phyloP scores from a whole-genome alignment of 345 rosid genomes.

The Eucalyptus camaldulensis region DNA sequence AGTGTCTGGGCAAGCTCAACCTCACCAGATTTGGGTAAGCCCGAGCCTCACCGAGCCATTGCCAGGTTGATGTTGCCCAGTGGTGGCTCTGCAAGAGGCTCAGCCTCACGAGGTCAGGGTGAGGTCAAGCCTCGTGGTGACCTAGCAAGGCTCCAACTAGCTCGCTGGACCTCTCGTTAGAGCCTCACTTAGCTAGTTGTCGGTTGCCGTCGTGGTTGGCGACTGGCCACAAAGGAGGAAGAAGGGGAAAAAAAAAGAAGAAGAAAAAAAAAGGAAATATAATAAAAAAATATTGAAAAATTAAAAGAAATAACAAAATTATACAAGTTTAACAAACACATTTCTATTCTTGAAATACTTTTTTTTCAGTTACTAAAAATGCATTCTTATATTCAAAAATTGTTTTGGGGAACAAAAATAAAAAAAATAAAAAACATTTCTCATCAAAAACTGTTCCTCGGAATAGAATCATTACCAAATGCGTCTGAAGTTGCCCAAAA shows the following conservation, averaged over 20 bases:
- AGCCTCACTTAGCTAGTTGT: rapidly evolving
- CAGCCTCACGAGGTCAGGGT: rapidly evolving
- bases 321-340: rapidly evolving
- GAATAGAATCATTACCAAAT: rapidly evolving
- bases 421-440: no score
- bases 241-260: rapidly evolving
- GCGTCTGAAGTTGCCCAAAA: rapidly evolving
- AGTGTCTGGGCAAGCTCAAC: rapidly evolving
- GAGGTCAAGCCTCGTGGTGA: rapidly evolving
- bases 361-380: rapidly evolving
- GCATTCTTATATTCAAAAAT: rapidly evolving
- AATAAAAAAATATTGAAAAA: no score
- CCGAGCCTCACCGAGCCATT: rapidly evolving
- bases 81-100: no score
- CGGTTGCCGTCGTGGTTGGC: rapidly evolving
- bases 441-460: rapidly evolving
- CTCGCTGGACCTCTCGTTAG: rapidly evolving
- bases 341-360: rapidly evolving
- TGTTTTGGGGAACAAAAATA: rapidly evolving
- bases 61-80: rapidly evolving
- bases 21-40: rapidly evolving
- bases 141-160: rapidly evolving
- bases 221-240: rapidly evolving
- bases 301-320: no score
- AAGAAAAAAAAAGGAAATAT: no score